Base-by-base conservation (phyloP, 2,329 filamentous ascomycete species). In the Claviceps sp. region DNA sequence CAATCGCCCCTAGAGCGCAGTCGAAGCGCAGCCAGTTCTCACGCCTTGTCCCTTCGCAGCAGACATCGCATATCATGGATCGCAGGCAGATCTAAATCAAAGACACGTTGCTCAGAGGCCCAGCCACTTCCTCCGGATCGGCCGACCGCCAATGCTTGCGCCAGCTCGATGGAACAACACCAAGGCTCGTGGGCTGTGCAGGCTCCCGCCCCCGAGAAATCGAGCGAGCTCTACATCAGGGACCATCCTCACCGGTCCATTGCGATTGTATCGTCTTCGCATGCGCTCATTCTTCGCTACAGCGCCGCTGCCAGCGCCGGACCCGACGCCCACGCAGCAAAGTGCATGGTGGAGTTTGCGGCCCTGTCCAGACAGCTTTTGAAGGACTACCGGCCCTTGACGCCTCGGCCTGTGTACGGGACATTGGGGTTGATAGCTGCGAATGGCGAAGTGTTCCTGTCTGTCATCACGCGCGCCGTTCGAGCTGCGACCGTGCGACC, bases 321-420 rank as follows among this genome's bases (percentile, higher is more conserved):
- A 57, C 66, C 64, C 57, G 71, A 76, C 51, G 58, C 71, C 64
- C 57, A 68, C 64, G 58, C 77, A 60, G 68, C 81, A 67, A 77
- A 78, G 59, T 95, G 89, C 73, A 89, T 95, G 76, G 89, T 96
- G 58, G 89, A 95, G 66, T 95, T 96, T 65, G 74, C 82, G 13
- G 74, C 80, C 10, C 68, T 80, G 41, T 76, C 81, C 39, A 73
- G 78, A 46, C 73, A 82, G 52, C 78, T 93, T 56, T 73, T 95
- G 54, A 77, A 74, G 60, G 85, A 89, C 56, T 96, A 91, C 68
- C 81, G 87, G 44, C 76, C 83, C 13, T 71, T 96, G 54, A 87
- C 82, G 34, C 78, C 82, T 17, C 75, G 87, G 47, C 82, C 83
- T 16, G 85, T 90, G 38, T 84, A 89, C 64, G 91, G 91, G 52